Conservation (phyloP, 257 asterid genomes). For the Solanum boliviense region DNA sequence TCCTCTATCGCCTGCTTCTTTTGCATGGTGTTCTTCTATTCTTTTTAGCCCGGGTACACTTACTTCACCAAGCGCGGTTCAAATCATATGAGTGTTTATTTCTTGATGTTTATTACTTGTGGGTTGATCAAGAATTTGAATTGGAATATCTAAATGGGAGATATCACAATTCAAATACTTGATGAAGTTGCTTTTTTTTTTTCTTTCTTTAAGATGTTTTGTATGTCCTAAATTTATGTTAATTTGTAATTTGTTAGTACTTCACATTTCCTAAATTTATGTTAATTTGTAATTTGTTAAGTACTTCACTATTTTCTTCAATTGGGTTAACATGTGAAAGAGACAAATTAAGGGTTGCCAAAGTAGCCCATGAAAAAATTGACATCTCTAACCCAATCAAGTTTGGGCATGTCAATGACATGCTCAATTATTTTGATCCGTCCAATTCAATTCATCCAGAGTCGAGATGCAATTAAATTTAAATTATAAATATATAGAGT, state of each 20-base stretch:
- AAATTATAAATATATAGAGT: slow-evolving; percentile 9
- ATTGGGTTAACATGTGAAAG: background rate
- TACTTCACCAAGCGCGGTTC: slow-evolving; percentile 9
- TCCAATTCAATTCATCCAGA: no score
- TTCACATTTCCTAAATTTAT: background rate
- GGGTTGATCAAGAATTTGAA: background rate
- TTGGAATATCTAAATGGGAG: background rate
- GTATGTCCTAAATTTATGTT: background rate
- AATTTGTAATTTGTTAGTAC: background rate
- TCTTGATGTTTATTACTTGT: background rate
- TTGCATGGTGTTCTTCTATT: slow-evolving; percentile 60
- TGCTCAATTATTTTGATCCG: background rate
- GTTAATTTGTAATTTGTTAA: background rate
- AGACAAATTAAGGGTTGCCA: background rate
- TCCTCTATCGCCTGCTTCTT: slow-evolving; percentile 45
- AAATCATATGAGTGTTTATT: background rate
- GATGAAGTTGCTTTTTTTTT: background rate
- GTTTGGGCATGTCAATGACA: background rate
- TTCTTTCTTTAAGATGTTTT: background rate
- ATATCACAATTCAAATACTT: background rate
- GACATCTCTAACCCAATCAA: background rate
- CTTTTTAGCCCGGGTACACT: slow-evolving; percentile 45
- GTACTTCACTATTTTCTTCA: background rate
- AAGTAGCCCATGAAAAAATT: background rate
- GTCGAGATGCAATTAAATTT: no score